Evolutionary conservation across 176 grass and related monocot species (phyloP), one percentile per base, ranked within the genome.

Genomic region (Typha latifolia): DNA sequence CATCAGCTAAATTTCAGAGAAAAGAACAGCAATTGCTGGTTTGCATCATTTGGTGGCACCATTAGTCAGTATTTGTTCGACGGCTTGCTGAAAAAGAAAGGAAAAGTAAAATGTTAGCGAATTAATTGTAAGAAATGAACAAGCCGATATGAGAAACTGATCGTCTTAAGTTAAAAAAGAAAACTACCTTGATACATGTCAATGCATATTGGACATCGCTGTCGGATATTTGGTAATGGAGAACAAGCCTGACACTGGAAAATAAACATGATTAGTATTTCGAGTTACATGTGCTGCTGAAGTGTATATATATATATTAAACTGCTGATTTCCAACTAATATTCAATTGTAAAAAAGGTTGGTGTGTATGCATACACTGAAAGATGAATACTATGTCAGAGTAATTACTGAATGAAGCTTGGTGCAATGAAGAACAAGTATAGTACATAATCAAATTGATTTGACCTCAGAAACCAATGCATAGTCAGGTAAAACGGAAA

Each of bases 151-250:
- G 59, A 21, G 23, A 49, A 10, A 21, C 9, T 4, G 22, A 37
- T 61, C 5, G 37, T 43, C 37, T 43, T 9, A 43, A 43, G 37
- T 14, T 5, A 2, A 47, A 11, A 66, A 4, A 0, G 20, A 11
- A 66, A 4, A 0, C 20, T 74, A 90, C 94, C 86, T 99, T 85
- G 12, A 93, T 76, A 62, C 67, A 93, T 56, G 84, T 74, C 70
- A 99, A 49, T 49, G 81, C 81, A 66, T 90, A 93, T 55, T 87
- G 79, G 24, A 93, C 67, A 62, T 99, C 94, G 23, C 62, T 79
- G 14, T 99, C 89, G 66, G 89, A 93, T 80, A 99, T 99, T 63
- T 99, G 94, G 79, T 93, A 74, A 71, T 99, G 94, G 47, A 90
- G 56, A 51, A 99, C 94, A 73, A 99, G 56, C 66, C 94, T 84